Base-by-base conservation (phyloP, 495 filamentous ascomycete species). In the Lepraria neglecta region DNA sequence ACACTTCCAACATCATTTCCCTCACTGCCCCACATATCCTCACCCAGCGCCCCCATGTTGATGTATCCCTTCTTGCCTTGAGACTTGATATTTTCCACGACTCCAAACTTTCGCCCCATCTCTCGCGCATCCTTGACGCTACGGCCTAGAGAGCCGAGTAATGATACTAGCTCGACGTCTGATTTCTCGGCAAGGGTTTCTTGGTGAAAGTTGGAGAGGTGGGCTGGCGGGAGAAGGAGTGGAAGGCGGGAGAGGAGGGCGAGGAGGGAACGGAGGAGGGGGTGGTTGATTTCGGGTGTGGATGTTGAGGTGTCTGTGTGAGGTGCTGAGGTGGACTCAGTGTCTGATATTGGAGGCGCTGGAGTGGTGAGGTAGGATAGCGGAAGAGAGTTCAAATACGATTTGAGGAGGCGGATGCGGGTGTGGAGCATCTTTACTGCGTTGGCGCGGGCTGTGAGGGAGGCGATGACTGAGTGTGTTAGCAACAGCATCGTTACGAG, bases 401-500 rank as follows among this genome's bases (percentile, higher is more conserved):
- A 80, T 64, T 85, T 87, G 58, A 97, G 82, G 61, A 97, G 83
- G 15, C 82, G 79, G 69, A 98, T 86, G 50, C 95, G 87, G 17
- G 87, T 83, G 68, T 91, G 86, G 56, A 97, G 81, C 82, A 95
- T 96, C 72, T 87, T 88, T 67, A 96, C 85, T 30, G 95, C 92
- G 72, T 97, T 98, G 44, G 84, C 78, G 65, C 95, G 96, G 53
- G 91, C 89, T 15, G 86, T 90, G 33, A 98, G 83, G 30, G 76
- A 82, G 43, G 83, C 78, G 48, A 89, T 80, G 21, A 88, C 84
- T 87, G 47, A 53, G 72, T 61, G 50, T 38, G 21, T 28, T 17
- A 56, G 40, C 19, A 47, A 11, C 28, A 47, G 6, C 11, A 44
- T 24, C 12, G 14, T 24, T 2, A 24, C 24, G 24, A 17, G 17